Evolutionary conservation across 768 basidiomycete species (phyloP).

Genomic region (Mycena rosella): DNA sequence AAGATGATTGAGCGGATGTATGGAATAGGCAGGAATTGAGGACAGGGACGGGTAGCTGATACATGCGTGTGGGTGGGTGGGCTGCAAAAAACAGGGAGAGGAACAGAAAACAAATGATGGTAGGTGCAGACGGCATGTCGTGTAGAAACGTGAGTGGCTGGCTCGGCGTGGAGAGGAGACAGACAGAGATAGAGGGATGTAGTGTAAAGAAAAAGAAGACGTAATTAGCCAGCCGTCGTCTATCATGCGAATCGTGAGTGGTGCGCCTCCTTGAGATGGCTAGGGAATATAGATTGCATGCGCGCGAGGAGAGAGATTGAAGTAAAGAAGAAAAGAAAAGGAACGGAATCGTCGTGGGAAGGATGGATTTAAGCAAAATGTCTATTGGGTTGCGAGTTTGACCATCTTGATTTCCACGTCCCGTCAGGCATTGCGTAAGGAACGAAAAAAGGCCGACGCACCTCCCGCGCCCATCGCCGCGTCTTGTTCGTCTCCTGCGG

Average conservation of each 20-base stretch:
- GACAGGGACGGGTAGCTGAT: slow-evolving; percentile 39
- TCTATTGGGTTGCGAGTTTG: slow-evolving; percentile 83
- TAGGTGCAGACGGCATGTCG: slow-evolving; percentile 28
- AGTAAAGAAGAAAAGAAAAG: slow-evolving; percentile 44
- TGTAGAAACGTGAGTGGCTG: slow-evolving; percentile 36
- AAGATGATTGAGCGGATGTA: slow-evolving; percentile 32
- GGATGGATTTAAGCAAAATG: slow-evolving; percentile 25
- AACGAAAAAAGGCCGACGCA: slow-evolving; percentile 51
- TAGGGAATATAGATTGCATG: slow-evolving; percentile 63
- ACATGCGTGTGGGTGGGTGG: slow-evolving; percentile 33
- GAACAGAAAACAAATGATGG: slow-evolving; percentile 21
- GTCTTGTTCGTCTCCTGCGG: slow-evolving; percentile 87
- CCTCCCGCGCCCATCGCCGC: slow-evolving; percentile 94
- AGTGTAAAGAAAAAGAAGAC: slow-evolving; percentile 26
- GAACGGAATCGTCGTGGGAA: slow-evolving; percentile 33
- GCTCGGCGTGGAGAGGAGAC: slow-evolving; percentile 35
- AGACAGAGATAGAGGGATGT: slow-evolving; percentile 21
- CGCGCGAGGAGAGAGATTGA: slow-evolving; percentile 51
- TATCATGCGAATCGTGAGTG: slow-evolving; percentile 39
- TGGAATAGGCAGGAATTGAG: slow-evolving; percentile 23
- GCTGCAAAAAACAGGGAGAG: slow-evolving; percentile 3
- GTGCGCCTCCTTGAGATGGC: slow-evolving; percentile 43
- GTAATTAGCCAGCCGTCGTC: slow-evolving; percentile 38
- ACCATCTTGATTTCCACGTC: slow-evolving; percentile 68
- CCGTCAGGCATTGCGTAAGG: neutral